Percentiles rank a stretch among this genome's conserved stretches.
These are phyloP conservation scores for Mortierella antarctica DNA, from an alignment of 192 early-diverging fungal genomes.

Conservation along the genomic window DNA sequence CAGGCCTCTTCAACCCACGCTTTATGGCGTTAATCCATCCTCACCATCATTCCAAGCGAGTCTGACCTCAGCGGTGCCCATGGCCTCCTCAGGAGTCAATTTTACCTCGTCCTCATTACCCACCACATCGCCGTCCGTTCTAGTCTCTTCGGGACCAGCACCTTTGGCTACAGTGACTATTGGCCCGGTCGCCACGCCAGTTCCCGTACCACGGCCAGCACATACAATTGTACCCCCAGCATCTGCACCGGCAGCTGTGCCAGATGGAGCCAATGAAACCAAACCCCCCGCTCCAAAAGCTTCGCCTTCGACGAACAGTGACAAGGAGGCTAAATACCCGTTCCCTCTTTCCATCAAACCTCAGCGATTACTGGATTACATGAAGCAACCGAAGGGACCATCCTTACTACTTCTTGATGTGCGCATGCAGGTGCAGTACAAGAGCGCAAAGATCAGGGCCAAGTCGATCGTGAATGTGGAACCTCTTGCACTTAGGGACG, in stretches of 20 bases:
- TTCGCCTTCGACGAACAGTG: conserved; percentile 10
- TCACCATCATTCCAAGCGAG: neutral
- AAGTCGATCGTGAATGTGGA: conserved; percentile 78
- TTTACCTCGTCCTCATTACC: no score
- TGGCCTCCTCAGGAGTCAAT: neutral
- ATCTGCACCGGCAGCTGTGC: conserved; percentile 8
- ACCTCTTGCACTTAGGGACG: conserved; percentile 67
- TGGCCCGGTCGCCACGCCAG: conserved; percentile 1
- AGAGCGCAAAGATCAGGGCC: conserved; percentile 75
- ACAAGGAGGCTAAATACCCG: conserved; percentile 22
- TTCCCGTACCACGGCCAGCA: conserved; percentile 19
- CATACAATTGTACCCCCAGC: conserved; percentile 18
- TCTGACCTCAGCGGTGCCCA: neutral
- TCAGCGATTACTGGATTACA: conserved; percentile 43
- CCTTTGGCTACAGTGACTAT: neutral
- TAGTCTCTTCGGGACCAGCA: neutral
- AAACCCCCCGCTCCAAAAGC: conserved; percentile 9
- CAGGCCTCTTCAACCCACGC: conserved; percentile 30
- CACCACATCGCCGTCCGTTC: no score
- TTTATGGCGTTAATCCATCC: neutral
- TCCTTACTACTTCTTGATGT: conserved; percentile 82
- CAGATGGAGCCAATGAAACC: neutral
- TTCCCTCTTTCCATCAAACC: conserved; percentile 53
- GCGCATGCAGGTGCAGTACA: conserved; percentile 74
- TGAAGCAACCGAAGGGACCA: conserved; percentile 42